A percentile compares a stretch with the other conserved stretches of the same genome.
These are phyloP conservation scores for Neoscytalidium dimidiatum DNA, from an alignment of 2,329 filamentous ascomycete species.

Conservation along the genomic window DNA sequence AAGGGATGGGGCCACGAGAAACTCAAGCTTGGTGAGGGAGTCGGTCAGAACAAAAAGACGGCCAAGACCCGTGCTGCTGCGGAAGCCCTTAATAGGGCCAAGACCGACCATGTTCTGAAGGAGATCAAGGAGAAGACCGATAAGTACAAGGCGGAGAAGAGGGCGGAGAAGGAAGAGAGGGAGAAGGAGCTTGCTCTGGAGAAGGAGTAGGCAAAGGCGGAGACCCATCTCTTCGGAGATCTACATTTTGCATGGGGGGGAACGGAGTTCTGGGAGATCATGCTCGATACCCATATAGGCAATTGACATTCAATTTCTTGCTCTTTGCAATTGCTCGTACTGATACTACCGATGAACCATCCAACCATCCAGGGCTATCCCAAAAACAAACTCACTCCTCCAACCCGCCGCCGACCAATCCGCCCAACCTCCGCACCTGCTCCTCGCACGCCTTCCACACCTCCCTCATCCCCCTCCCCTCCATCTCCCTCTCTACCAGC, in stretches of 20 bases:
- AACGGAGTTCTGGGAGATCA: background rate
- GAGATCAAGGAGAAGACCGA: conserved; percentile 8
- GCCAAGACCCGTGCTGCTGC: conserved; percentile 67
- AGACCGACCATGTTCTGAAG: conserved; percentile 12
- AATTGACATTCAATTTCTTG: too few species aligned
- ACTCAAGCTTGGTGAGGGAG: conserved; percentile 64
- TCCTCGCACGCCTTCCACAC: background rate
- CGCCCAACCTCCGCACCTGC: background rate
- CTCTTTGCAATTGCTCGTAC: too few species aligned
- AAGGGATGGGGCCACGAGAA: conserved; percentile 68
- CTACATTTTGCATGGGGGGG: background rate
- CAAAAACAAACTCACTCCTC: background rate
- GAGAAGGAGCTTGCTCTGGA: conserved; percentile 19
- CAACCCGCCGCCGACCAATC: background rate
- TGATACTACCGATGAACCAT: too few species aligned
- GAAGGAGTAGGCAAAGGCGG: conserved; percentile 21
- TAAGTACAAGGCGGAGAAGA: background rate
- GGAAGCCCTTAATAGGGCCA: conserved; percentile 39
- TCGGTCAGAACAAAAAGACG: conserved; percentile 67
- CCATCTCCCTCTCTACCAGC: background rate
- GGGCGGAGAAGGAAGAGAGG: conserved; percentile 20
- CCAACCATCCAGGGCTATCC: background rate
- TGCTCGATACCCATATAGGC: background rate
- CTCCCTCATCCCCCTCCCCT: background rate
- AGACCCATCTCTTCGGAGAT: too few species aligned